A percentile compares a stretch with the other conserved stretches of the same genome.
Evolutionary conservation across 805 yeast genomes (phyloP).

Genomic region (Suhomyces sp.): DNA sequence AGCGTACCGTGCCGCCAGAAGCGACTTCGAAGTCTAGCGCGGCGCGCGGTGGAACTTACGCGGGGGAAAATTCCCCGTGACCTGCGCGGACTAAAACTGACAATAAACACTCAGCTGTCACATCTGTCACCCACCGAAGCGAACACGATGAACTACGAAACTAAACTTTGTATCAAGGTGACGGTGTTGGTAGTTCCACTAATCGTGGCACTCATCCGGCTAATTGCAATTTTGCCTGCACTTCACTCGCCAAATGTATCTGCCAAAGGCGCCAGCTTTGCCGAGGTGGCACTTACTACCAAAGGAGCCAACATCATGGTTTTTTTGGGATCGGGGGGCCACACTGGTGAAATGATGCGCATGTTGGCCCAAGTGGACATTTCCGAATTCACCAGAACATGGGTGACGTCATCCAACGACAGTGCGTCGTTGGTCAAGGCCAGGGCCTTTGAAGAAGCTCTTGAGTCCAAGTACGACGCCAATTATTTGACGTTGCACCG

Average conservation of each 20-base stretch:
- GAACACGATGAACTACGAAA: slow-evolving; percentile 20
- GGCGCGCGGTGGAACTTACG: not conserved
- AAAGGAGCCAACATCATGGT: slow-evolving; percentile 42
- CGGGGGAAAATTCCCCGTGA: too few relatives aligned
- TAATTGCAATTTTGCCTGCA: slow-evolving; percentile 23
- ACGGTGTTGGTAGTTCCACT: slow-evolving; percentile 19
- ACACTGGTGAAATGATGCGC: slow-evolving; percentile 92
- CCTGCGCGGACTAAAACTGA: too few relatives aligned
- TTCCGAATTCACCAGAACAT: slow-evolving; percentile 25
- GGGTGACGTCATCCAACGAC: slow-evolving; percentile 52
- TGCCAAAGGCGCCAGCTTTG: not conserved
- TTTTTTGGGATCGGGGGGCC: slow-evolving; percentile 94
- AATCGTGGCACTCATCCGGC: slow-evolving; percentile 18
- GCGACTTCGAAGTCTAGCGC: not conserved
- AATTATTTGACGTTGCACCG: slow-evolving; percentile 41
- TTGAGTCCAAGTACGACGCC: slow-evolving; percentile 12
- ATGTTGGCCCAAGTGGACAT: slow-evolving; percentile 45
- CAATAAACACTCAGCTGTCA: too few relatives aligned
- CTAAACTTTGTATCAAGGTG: slow-evolving; percentile 12
- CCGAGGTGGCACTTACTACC: slow-evolving; percentile 1
- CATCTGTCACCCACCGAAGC: not conserved
- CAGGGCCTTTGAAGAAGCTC: slow-evolving; percentile 30
- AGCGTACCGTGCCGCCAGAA: not conserved
- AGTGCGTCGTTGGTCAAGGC: slow-evolving; percentile 44
- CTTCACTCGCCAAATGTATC: not conserved